A percentile compares a stretch with the other conserved stretches of the same genome.
phyloP scores from a whole-genome alignment of 176 grass and related monocot species.

The Cymbopogon citratus region DNA sequence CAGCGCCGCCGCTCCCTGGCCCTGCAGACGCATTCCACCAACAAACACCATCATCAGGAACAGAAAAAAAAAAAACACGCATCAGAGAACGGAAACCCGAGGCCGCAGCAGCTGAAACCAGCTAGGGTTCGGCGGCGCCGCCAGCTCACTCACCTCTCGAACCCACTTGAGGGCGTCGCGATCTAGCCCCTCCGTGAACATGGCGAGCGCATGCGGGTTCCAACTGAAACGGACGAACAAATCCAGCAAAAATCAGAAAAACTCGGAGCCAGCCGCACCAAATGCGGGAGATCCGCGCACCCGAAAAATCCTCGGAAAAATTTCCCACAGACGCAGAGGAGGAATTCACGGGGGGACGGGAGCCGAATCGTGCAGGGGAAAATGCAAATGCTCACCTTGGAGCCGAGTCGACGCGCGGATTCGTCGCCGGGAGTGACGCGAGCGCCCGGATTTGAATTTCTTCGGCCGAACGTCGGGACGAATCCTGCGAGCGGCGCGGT shows the following conservation, averaged over 20 bases:
- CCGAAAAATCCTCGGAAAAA: not conserved
- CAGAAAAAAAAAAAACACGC: not conserved
- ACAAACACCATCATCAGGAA: not conserved
- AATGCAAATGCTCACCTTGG: slow-evolving; percentile 20
- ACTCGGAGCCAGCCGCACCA: not conserved
- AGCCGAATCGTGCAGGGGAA: slow-evolving; percentile 15
- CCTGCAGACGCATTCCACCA: slow-evolving; percentile 16
- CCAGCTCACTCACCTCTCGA: slow-evolving; percentile 51
- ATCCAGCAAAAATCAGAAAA: slow-evolving; percentile 25
- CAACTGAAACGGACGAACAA: slow-evolving; percentile 34
- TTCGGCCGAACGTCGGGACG: not conserved
- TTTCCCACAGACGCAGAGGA: not conserved
- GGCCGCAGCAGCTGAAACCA: not conserved
- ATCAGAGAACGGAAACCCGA: slow-evolving; percentile 15
- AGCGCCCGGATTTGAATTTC: slow-evolving; percentile 24
- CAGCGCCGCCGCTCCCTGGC: slow-evolving; percentile 10
- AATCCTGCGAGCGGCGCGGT: not conserved
- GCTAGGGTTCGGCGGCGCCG: not conserved
- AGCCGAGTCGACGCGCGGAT: slow-evolving; percentile 10
- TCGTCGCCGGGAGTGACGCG: slow-evolving; percentile 1
- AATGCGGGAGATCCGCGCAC: slow-evolving; percentile 23
- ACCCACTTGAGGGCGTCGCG: slow-evolving; percentile 80
- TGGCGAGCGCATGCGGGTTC: slow-evolving; percentile 43
- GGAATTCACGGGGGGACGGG: slow-evolving; percentile 7
- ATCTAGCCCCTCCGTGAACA: slow-evolving; percentile 97